Evolutionary conservation across 192 early-diverging fungal species (phyloP).

Genomic region (Oehlia diaphana): DNA sequence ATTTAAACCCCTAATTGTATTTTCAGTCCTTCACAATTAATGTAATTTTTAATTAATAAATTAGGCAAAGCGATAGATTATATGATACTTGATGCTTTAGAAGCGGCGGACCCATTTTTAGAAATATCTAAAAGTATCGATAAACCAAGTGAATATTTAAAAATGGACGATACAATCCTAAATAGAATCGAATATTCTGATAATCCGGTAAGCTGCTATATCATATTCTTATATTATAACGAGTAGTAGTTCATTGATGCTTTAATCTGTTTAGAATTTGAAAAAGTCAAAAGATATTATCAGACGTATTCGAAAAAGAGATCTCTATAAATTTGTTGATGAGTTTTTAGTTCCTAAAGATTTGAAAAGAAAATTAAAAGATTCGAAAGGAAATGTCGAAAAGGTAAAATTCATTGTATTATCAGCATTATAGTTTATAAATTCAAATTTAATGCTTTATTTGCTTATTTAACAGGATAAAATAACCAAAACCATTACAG

Average conservation of each 20-base stretch:
- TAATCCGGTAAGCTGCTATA: constrained; percentile 9
- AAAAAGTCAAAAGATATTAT: constrained; percentile 68
- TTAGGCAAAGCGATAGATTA: constrained; percentile 71
- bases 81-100: constrained; percentile 88
- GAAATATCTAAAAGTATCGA: constrained; percentile 62
- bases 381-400: too few relatives aligned
- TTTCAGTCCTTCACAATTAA: neutral
- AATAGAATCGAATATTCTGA: constrained; percentile 65
- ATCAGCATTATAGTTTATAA: neutral
- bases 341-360: constrained; percentile 66
- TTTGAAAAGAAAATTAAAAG: constrained; percentile 31
- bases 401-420: constrained; percentile 35
- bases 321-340: constrained; percentile 88
- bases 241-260: neutral
- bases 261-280: constrained; percentile 42
- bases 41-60: neutral
- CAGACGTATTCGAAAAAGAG: constrained; percentile 67
- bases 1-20: too few relatives aligned
- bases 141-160: constrained; percentile 63
- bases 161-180: constrained; percentile 84
- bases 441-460: neutral
- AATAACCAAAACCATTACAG: constrained; percentile 60
- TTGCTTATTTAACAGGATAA: constrained; percentile 29
- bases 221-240: too few relatives aligned
- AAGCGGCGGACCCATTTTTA: constrained; percentile 74